Evolutionary conservation across 148 eudicot genomes (phyloP).

Genomic region (Diospyros lotus): DNA sequence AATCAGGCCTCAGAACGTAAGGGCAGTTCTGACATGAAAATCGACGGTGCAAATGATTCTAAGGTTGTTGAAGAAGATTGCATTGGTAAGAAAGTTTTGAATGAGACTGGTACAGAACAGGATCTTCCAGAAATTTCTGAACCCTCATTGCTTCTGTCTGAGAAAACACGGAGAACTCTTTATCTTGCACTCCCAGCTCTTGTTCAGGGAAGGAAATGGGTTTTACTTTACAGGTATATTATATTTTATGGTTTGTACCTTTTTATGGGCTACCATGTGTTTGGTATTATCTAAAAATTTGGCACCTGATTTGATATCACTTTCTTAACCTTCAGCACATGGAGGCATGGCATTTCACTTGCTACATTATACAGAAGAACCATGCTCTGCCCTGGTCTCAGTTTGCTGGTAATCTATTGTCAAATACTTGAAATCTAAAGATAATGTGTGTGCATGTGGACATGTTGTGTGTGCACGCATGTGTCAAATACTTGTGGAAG

Average conservation of each 20-base stretch:
- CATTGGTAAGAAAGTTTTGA: slow-evolving; percentile 26
- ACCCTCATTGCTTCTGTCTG: slow-evolving; percentile 65
- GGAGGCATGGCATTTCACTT: slow-evolving; percentile 95
- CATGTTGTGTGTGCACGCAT: no score
- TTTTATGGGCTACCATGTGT: not conserved
- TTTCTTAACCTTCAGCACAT: slow-evolving; percentile 55
- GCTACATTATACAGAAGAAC: slow-evolving; percentile 88
- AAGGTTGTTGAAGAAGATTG: slow-evolving; percentile 29
- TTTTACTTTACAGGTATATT: slow-evolving; percentile 77
- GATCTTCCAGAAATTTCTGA: slow-evolving; percentile 78
- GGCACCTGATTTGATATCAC: not conserved
- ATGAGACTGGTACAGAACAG: slow-evolving; percentile 28
- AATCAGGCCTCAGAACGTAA: slow-evolving; percentile 42
- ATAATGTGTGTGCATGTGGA: no score
- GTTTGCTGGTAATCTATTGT: slow-evolving; percentile 64
- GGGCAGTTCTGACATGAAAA: slow-evolving; percentile 28
- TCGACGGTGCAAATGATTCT: slow-evolving; percentile 29
- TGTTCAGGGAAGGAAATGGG: slow-evolving; percentile 77
- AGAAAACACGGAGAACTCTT: slow-evolving; percentile 50
- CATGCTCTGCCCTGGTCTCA: slow-evolving; percentile 68
- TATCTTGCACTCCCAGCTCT: slow-evolving; percentile 68
- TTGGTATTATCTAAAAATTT: not conserved
- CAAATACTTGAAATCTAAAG: no score
- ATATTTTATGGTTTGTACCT: not conserved
- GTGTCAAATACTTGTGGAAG: not conserved